These are phyloP conservation scores for Penicillium ucsense DNA, from an alignment of 495 filamentous ascomycete genomes.

Conservation along the genomic window DNA sequence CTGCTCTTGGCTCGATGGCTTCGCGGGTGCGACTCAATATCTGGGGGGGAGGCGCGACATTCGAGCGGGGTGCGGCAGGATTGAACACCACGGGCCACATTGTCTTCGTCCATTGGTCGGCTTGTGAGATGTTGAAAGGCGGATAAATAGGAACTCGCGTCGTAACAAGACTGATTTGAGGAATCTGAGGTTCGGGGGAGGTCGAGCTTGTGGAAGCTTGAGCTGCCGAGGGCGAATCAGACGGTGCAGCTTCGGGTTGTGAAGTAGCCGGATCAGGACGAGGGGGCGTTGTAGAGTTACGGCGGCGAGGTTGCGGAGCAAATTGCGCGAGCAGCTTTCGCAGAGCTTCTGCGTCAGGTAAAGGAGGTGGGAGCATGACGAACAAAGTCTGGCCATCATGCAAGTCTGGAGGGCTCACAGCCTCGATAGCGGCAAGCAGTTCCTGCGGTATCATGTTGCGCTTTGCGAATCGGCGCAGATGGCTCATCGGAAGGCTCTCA, in stretches of 20 bases:
- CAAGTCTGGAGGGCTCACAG: slow-evolving; percentile 3
- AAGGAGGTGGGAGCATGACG: slow-evolving; percentile 28
- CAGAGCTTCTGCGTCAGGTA: slow-evolving; percentile 19
- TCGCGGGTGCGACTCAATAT: slow-evolving; percentile 47
- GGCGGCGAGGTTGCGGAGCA: slow-evolving; percentile 8
- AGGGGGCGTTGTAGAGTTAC: slow-evolving; percentile 1
- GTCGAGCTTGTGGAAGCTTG: slow-evolving; percentile 10
- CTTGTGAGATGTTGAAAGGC: slow-evolving; percentile 66
- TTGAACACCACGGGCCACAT: slow-evolving; percentile 91
- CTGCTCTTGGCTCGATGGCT: slow-evolving; percentile 44
- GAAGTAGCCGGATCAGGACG: too few relatives aligned
- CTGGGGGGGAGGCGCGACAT: slow-evolving; percentile 37
- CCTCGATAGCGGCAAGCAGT: slow-evolving; percentile 24
- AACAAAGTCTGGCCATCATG: slow-evolving; percentile 22
- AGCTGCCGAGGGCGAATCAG: neutral
- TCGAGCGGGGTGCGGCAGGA: slow-evolving; percentile 49
- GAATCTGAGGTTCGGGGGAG: slow-evolving; percentile 9
- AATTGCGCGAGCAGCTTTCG: slow-evolving; percentile 27
- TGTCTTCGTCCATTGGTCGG: slow-evolving; percentile 59
- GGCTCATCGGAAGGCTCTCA: slow-evolving; percentile 53
- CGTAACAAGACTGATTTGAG: slow-evolving; percentile 30
- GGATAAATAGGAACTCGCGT: slow-evolving; percentile 63
- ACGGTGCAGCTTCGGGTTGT: neutral
- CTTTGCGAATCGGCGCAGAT: slow-evolving; percentile 76
- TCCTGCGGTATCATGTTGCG: slow-evolving; percentile 51